phyloP scores from a whole-genome alignment of 1,284 basidiomycete genomes.

The Tetrapyrgos nigripes region DNA sequence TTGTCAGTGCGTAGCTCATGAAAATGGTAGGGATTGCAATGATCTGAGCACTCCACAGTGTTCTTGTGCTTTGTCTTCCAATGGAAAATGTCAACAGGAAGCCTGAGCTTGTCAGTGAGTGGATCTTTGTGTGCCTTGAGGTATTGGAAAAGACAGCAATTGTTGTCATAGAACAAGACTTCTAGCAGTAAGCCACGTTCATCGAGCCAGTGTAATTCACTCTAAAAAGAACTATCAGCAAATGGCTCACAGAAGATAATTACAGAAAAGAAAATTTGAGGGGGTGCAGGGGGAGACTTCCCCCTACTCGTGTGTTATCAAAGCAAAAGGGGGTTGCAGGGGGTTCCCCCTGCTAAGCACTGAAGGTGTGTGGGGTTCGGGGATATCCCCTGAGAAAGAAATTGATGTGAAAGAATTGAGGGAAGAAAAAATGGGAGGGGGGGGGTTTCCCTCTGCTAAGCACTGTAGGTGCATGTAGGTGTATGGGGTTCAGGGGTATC shows the following conservation, averaged over 20 bases:
- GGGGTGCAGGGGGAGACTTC: neutral
- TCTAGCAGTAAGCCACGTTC: conserved; percentile 22
- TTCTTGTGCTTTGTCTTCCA: conserved; percentile 40
- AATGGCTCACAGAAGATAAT: neutral
- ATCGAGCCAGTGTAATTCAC: conserved; percentile 13
- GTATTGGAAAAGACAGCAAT: conserved; percentile 26
- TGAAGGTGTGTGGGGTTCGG: too few species aligned
- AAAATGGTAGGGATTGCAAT: conserved; percentile 38
- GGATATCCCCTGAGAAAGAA: too few species aligned
- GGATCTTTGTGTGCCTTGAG: conserved; percentile 18
- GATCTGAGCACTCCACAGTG: conserved; percentile 24
- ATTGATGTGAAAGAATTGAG: too few species aligned
- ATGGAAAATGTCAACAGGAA: conserved; percentile 42
- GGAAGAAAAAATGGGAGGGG: too few species aligned
- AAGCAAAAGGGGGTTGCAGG: neutral
- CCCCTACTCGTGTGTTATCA: neutral
- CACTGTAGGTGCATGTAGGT: neutral
- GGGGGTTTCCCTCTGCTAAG: too few species aligned
- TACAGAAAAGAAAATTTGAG: neutral
- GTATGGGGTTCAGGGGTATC: too few species aligned
- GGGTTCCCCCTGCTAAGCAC: too few species aligned
- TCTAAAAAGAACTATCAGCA: conserved; percentile 2
- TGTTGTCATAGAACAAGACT: conserved; percentile 37
- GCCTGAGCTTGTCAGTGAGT: conserved; percentile 21
- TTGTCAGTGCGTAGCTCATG: conserved; percentile 28